Evolutionary conservation across 2,329 filamentous ascomycete species (phyloP).

Genomic region (Xylariaceae sp.): DNA sequence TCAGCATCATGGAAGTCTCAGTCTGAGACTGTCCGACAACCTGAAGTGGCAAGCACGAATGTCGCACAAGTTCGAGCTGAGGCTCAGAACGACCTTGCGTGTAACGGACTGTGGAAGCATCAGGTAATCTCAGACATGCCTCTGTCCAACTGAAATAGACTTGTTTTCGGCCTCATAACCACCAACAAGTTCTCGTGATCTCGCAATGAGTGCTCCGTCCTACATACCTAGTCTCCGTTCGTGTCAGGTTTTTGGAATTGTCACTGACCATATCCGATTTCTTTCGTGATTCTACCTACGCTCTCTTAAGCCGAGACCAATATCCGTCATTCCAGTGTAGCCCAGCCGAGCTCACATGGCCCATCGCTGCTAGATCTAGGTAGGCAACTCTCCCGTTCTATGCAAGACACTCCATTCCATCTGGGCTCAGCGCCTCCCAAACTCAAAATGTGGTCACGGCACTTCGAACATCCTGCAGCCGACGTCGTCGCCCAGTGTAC

Average conservation of each 20-base stretch:
- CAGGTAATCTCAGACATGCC: neutral
- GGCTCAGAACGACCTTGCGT: neutral
- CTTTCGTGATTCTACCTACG: neutral
- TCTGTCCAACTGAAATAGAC: neutral
- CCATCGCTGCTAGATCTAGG: conserved; percentile 16
- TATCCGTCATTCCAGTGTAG: conserved; percentile 18
- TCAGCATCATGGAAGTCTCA: conserved; percentile 10
- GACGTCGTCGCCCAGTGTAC: conserved; percentile 21
- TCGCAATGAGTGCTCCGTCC: neutral
- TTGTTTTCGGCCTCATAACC: conserved; percentile 1
- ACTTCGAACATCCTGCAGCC: conserved; percentile 7
- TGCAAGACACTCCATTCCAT: conserved; percentile 29
- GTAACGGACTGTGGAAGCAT: neutral
- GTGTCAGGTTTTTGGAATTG: neutral
- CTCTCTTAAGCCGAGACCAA: neutral
- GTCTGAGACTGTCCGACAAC: neutral
- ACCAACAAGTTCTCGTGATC: neutral
- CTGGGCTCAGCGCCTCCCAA: conserved; percentile 10
- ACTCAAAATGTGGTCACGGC: conserved; percentile 9
- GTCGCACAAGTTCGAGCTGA: neutral
- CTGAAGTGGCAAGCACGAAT: conserved; percentile 10
- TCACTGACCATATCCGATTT: neutral
- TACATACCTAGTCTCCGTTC: conserved; percentile 6
- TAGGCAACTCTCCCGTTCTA: conserved; percentile 14
- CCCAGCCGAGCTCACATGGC: conserved; percentile 12